phyloP scores from a whole-genome alignment of 2,329 filamentous ascomycete species.

The Cercospora sp. region DNA sequence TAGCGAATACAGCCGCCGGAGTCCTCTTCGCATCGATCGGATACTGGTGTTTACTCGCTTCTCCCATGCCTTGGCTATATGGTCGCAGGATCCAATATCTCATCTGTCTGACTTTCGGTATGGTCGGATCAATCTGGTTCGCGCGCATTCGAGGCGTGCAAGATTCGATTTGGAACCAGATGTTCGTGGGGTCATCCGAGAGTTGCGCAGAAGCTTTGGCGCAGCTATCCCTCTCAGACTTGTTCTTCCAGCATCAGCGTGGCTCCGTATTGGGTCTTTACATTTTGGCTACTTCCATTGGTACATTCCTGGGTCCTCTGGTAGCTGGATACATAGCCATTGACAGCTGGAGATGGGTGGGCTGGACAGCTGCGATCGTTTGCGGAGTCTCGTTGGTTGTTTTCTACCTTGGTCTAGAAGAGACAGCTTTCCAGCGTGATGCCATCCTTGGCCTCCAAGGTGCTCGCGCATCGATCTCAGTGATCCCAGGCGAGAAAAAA shows the following conservation, averaged over 20 bases:
- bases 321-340: slow-evolving; percentile 55
- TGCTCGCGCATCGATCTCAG: not conserved
- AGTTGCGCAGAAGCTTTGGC: slow-evolving; percentile 58
- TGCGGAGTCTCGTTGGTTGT: slow-evolving; percentile 51
- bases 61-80: slow-evolving; percentile 57
- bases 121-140: slow-evolving; percentile 58
- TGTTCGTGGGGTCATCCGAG: slow-evolving; percentile 60
- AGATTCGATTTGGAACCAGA: slow-evolving; percentile 57
- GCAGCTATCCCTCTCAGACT: slow-evolving; percentile 58
- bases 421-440: slow-evolving; percentile 53
- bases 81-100: slow-evolving; percentile 58
- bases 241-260: slow-evolving; percentile 60
- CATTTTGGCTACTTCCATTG: slow-evolving; percentile 57
- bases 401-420: slow-evolving; percentile 56
- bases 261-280: slow-evolving; percentile 58
- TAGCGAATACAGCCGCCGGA: slow-evolving; percentile 59
- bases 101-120: slow-evolving; percentile 52
- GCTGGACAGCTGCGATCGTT: slow-evolving; percentile 54
- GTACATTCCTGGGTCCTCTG: slow-evolving; percentile 58
- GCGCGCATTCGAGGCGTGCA: slow-evolving; percentile 46
- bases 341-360: slow-evolving; percentile 57
- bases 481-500: slow-evolving; percentile 24
- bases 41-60: slow-evolving; percentile 57
- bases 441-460: slow-evolving; percentile 38
- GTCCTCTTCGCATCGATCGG: slow-evolving; percentile 59